Conservation (phyloP, 352 stramenopile species). For the Pythium insidiosum region DNA sequence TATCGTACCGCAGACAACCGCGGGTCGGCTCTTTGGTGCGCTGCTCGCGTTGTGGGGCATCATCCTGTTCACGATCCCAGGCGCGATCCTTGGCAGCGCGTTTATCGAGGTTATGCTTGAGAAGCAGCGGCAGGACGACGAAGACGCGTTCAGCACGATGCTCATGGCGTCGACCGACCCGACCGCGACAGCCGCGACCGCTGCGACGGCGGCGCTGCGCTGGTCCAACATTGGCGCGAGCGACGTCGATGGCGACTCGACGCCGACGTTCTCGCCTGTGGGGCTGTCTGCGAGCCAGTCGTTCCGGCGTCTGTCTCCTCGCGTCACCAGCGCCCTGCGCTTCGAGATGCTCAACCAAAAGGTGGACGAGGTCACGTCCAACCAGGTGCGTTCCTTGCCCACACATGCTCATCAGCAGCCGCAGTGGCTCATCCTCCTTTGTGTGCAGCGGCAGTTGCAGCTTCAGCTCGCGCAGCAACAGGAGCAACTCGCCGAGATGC, state of each 20-base stretch:
- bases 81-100: slow-evolving; percentile 62
- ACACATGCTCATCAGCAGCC: background rate
- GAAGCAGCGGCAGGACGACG: slow-evolving; percentile 18
- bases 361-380: slow-evolving; percentile 1
- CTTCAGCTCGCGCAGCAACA: slow-evolving; percentile 1
- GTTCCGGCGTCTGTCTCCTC: slow-evolving; percentile 3
- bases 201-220: background rate
- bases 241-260: background rate
- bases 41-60: slow-evolving; percentile 77
- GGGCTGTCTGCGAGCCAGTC: slow-evolving; percentile 1
- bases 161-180: background rate
- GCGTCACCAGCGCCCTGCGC: slow-evolving; percentile 1
- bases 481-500: slow-evolving; percentile 1
- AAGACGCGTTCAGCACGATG: slow-evolving; percentile 4
- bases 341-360: slow-evolving; percentile 1
- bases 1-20: slow-evolving; percentile 67
- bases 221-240: background rate
- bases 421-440: no score
- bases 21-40: slow-evolving; percentile 59
- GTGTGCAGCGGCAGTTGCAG: background rate
- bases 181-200: background rate
- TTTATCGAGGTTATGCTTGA: slow-evolving; percentile 84
- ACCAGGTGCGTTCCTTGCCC: background rate
- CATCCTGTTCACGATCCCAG: slow-evolving; percentile 80
- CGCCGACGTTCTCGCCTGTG: background rate